phyloP scores from a whole-genome alignment of 2,329 filamentous ascomycete species.

The Harringtonia aguacate region DNA sequence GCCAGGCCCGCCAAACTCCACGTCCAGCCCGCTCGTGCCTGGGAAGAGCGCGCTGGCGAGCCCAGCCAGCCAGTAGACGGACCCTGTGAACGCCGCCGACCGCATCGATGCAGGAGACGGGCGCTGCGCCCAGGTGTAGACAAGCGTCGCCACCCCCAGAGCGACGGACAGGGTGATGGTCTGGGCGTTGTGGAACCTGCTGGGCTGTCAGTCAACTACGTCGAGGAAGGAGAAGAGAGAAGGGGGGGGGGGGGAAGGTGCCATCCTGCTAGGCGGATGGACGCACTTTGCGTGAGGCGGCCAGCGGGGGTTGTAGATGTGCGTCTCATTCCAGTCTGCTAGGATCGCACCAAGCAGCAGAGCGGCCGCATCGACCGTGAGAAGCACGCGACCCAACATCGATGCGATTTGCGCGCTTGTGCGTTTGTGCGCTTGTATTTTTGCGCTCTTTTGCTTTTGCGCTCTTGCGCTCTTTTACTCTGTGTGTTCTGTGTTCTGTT shows the following conservation, averaged over 20 bases:
- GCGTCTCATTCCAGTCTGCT: constrained; percentile 28
- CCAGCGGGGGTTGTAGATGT: constrained; percentile 32
- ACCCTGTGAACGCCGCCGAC: constrained; percentile 24
- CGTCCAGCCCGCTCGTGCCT: constrained; percentile 27
- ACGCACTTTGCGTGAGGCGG: constrained; percentile 34
- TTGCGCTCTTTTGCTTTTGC: too few species aligned
- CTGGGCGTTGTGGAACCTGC: constrained; percentile 30
- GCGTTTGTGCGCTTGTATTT: too few species aligned
- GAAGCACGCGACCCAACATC: constrained; percentile 27
- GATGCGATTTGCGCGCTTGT: too few species aligned
- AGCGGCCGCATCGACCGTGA: constrained; percentile 26
- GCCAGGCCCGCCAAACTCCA: constrained; percentile 30
- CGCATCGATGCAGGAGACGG: constrained; percentile 14
- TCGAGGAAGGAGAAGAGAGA: neutral
- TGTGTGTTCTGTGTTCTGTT: too few species aligned
- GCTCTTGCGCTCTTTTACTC: too few species aligned
- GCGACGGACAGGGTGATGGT: constrained; percentile 28
- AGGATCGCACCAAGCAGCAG: constrained; percentile 26
- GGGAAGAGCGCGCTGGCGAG: constrained; percentile 25
- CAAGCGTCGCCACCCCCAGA: constrained; percentile 27
- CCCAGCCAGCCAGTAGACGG: constrained; percentile 30
- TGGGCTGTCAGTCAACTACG: neutral
- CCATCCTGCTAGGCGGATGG: too few species aligned
- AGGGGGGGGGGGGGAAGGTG: too few species aligned
- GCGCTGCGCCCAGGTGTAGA: constrained; percentile 22